Percentiles rank a stretch among this genome's conserved stretches.
Evolutionary conservation across 805 yeast genomes (phyloP).

Genomic region (Pichia nanzhaoensis): DNA sequence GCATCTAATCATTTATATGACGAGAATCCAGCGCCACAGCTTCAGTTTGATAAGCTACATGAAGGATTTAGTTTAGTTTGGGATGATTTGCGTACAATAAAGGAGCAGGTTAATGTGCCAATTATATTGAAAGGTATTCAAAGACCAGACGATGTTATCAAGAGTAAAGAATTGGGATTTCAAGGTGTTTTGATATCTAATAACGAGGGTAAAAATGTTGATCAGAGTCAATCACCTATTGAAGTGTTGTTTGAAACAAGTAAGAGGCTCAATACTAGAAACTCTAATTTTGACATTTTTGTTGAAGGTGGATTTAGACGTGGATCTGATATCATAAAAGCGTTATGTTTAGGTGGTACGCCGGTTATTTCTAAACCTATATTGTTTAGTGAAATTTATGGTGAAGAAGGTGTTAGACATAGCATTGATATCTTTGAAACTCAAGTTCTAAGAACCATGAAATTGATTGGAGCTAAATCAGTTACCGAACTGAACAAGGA

Average conservation of each 20-base stretch:
- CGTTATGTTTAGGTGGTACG: conserved; percentile 38
- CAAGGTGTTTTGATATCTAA: conserved; percentile 63
- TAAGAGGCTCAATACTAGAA: conserved; percentile 31
- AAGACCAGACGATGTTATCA: conserved; percentile 55
- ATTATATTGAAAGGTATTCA: conserved; percentile 59
- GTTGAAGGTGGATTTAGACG: conserved; percentile 41
- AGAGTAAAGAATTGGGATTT: conserved; percentile 52
- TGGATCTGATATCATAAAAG: conserved; percentile 38
- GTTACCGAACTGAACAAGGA: conserved; percentile 31
- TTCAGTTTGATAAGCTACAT: neutral
- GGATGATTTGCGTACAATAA: conserved; percentile 53
- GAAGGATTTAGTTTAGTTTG: conserved; percentile 35
- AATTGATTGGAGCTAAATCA: conserved; percentile 49
- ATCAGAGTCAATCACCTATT: conserved; percentile 53
- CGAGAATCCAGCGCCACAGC: conserved; percentile 16
- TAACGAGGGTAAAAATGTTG: conserved; percentile 72
- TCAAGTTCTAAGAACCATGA: conserved; percentile 56
- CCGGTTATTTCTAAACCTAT: conserved; percentile 74
- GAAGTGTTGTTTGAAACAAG: conserved; percentile 53
- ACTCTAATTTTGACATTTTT: conserved; percentile 47
- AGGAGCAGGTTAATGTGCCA: conserved; percentile 39
- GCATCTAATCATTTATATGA: conserved; percentile 35
- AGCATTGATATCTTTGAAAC: conserved; percentile 53
- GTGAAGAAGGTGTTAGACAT: conserved; percentile 62
- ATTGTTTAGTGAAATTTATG: conserved; percentile 71